Base-by-base conservation (phyloP, 2,329 filamentous ascomycete genomes). In the Clarireedia hainanense region DNA sequence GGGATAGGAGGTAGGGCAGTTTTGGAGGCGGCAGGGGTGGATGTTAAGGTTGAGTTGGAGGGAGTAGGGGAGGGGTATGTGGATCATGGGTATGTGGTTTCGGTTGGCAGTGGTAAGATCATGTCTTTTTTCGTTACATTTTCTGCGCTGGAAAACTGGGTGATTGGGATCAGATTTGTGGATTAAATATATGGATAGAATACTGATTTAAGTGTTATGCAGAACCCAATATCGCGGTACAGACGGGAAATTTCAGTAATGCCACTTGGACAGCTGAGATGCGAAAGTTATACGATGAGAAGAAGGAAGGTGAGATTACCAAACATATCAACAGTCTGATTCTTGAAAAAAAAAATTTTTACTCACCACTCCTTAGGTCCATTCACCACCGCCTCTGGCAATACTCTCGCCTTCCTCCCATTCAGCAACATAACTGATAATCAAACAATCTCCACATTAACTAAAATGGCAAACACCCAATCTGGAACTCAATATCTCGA, bases 51-150 rank as follows among this genome's bases (percentile, higher is more conserved):
- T 3, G 70, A 72, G 34, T 70, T 76, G 2, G 74, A 74, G 0
- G 76, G 76, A 2, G 79, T 81, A 1, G 79, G 78, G 3, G 70
- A 78, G 61, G 75, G 77, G 52, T 71, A 81, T 57, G 72, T 74
- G 53, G 78, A 80, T 55, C 70, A 73, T 23, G 20, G 37, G 10
- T 50, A 37, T 12, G 14, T 54, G 17, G 4, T 10, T n/a, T 48
- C 43, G n/a, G 36, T 27, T 17, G 39, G 34, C 1, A 24, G 30
- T 34, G 30, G 51, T 49, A 40, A 10, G 43, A n/a, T 50, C 5
- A 10, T 10, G 7, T 5, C 5, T 2, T 26, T n/a, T 12, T 30
- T 6, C 9, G 6, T 30, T 23, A 17, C 6, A 12, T 17, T 4
- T 23, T 42, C 17, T 50, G 2, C 27, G 3, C 7, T 6, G 39